Evolutionary conservation across 1,139 yeast species (phyloP), one percentile per base, ranked within the genome.

Genomic region (Blastobotrys raffinosifermentans): DNA sequence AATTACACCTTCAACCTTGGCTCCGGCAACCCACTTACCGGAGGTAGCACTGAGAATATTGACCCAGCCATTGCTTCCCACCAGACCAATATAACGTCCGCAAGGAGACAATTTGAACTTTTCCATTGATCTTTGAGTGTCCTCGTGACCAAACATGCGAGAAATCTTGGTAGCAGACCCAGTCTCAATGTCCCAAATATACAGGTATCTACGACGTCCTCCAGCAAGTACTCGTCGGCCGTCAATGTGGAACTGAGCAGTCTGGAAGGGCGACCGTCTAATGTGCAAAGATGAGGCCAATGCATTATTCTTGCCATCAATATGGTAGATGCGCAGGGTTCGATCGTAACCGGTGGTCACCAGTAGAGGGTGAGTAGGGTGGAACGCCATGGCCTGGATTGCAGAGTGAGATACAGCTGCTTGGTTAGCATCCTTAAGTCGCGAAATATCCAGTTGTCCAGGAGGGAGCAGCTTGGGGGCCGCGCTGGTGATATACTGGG

Each of bases 311-410:
- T 82, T 84, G n/a, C 97, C 97, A 57, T 91, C 98, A 41, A 89
- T 76, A 54, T 91, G 94, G 58, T 80, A 91, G 19, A 93, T 68
- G 52, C 98, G 70, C 41, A 91, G 60, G 0, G 96, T 83, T 52
- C 86, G 74, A 58, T 93, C 99, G 55, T 81, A 87, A 18, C 99
- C 99, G 43, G 93, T 94, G 0, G 96, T 83, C 43, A 91, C 64
- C 33, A 91, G 63, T 30, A 93, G 64, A 19, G 98, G 95, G 53
- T 84, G 93, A 5, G 73, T 67, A 9, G 84, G 85, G 58, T 93
- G 98, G 72, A 91, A 91, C 9, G 82, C 70, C 34, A 93, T 55
- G 1, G 91, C 67, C 61, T 87, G 97, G 18, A 93, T 75, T 1
- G 87, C 95, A 0, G 95, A 72, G 48, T 73, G 75, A 10, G 96